Evolutionary conservation across 129 eudicot genomes (phyloP), one percentile per base, ranked within the genome.

Genomic region (Pulicaria dysenterica): DNA sequence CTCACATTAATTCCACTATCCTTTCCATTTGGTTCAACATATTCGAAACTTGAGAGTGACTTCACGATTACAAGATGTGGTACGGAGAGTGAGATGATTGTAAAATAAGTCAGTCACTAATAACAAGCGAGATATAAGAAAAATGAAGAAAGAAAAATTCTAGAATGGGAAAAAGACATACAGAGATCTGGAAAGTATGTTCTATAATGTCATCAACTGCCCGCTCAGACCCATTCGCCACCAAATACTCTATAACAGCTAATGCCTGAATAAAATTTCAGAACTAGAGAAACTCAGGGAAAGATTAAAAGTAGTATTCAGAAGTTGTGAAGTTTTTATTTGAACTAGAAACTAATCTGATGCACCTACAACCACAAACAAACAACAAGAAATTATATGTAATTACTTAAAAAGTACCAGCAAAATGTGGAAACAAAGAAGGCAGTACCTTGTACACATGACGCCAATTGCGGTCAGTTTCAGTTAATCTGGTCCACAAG

Each of bases 131-230:
- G 16, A 43, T 31, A 44, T 31, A n/a, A 41, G 63, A 41, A 56
- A 69, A 40, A 16, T 36, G 60, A 66, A 7, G 12, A 24, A 10
- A 14, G 39, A 56, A 41, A 65, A 36, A 55, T 24, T 72, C 13
- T 31, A 72, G 45, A 76, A 49, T 45, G 15, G 59, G 77, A 77
- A n/a, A 44, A 59, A 70, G 56, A 80, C 92, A 40, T 82, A 95
- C 99, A 74, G 97, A 95, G 75, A 95, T 95, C 86, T 91, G 94
- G 75, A 84, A 95, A 47, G 99, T 95, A 78, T 88, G 97, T 71
- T 95, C 99, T 60, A 95, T 81, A 13, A 91, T 86, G 78, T 95
- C 99, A 83, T 95, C 97, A 67, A 95, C 99, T 64, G 99, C 96
- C 69, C 97, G 97, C 68, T 95, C 99, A 54, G 99, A 95, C 54